These are phyloP conservation scores for Pseudonitzschia multiseries DNA, from an alignment of 108 stramenopile species.

Conservation along the genomic window DNA sequence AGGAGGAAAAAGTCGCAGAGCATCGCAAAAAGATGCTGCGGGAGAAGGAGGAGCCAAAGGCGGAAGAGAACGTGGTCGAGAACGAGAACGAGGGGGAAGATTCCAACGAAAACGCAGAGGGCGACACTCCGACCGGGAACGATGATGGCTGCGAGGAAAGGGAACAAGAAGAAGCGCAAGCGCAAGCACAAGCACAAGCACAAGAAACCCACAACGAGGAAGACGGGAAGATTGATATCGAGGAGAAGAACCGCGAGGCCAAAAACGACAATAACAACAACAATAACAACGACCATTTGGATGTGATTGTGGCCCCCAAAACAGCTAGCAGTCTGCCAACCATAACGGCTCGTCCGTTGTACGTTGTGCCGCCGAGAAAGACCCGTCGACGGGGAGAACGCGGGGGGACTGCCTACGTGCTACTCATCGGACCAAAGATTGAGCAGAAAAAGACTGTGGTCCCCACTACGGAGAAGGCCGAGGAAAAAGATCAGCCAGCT, in stretches of 20 bases:
- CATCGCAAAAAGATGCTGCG: constrained; percentile 19
- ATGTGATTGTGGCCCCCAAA: constrained; percentile 24
- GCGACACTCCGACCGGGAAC: not conserved
- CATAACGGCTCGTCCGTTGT: constrained; percentile 43
- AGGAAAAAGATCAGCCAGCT: not conserved
- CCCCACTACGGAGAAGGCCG: not conserved
- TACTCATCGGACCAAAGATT: constrained; percentile 47
- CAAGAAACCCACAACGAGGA: not conserved
- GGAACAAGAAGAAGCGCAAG: too few species aligned
- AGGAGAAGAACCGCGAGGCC: not conserved
- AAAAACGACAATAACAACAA: too few species aligned
- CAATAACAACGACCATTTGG: not conserved
- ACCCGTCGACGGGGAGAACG: constrained; percentile 52
- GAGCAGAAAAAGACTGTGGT: constrained; percentile 24
- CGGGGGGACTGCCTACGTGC: constrained; percentile 45
- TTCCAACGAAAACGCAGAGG: not conserved
- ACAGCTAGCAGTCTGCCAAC: constrained; percentile 19
- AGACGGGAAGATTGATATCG: not conserved
- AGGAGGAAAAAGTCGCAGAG: constrained; percentile 20
- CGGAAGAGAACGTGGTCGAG: constrained; percentile 7
- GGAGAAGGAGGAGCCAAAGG: constrained; percentile 10
- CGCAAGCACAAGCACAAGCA: too few species aligned
- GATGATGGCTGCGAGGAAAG: not conserved
- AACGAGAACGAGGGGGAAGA: constrained; percentile 10
- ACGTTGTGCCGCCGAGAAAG: constrained; percentile 53